phyloP scores from a whole-genome alignment of 179 eudicot species.

The Vitellaria paradoxa region DNA sequence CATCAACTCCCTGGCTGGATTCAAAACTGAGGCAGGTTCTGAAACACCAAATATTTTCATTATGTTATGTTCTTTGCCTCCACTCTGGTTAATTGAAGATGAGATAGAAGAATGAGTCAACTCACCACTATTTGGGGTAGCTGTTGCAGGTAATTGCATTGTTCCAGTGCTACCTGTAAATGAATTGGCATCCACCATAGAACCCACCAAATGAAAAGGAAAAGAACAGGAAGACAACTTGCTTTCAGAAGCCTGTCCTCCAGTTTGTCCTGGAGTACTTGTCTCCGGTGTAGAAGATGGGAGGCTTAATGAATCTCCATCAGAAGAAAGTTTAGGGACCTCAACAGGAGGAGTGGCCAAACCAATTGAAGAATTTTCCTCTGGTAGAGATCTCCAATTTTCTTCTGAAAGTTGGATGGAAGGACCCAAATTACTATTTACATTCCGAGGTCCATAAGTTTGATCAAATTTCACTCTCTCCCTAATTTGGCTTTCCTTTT shows the following conservation, averaged over 20 bases:
- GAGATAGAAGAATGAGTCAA: constrained; percentile 22
- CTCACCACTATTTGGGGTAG: constrained; percentile 21
- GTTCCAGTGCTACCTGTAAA: constrained; percentile 33
- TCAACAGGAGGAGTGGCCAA: constrained; percentile 18
- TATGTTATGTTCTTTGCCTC: constrained; percentile 30
- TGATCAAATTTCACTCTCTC: constrained; percentile 16
- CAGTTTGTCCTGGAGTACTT: constrained; percentile 31
- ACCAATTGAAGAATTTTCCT: background rate
- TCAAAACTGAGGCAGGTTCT: constrained; percentile 25
- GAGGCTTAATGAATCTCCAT: too few relatives aligned
- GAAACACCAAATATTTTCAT: constrained; percentile 17
- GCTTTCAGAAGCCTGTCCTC: constrained; percentile 29
- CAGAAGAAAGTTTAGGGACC: constrained; percentile 22
- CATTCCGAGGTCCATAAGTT: background rate
- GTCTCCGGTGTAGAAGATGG: constrained; percentile 61
- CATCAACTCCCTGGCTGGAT: constrained; percentile 6
- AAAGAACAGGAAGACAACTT: constrained; percentile 31
- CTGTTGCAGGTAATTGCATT: constrained; percentile 44
- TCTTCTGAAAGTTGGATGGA: too few relatives aligned
- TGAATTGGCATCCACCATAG: constrained; percentile 17
- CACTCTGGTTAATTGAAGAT: constrained; percentile 25
- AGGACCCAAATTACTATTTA: too few relatives aligned
- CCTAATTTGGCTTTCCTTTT: constrained; percentile 15
- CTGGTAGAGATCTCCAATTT: background rate
- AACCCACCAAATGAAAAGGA: constrained; percentile 27